phyloP scores from a whole-genome alignment of 2,329 filamentous ascomycete genomes.

The Didymella lethalis region DNA sequence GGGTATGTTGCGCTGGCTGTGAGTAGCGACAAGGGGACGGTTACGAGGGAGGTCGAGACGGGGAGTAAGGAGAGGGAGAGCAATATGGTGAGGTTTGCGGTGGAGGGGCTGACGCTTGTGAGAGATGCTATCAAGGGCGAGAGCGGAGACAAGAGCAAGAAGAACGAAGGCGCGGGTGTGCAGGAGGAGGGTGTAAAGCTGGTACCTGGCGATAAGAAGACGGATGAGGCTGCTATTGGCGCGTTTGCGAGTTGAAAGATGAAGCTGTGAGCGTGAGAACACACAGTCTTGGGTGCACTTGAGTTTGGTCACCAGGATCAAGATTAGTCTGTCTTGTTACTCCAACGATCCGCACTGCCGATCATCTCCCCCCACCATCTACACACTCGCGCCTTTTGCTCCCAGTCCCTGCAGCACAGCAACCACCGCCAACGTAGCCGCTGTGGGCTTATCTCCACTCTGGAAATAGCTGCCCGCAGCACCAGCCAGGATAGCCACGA shows the following conservation, averaged over 20 bases:
- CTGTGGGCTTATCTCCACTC: constrained; percentile 39
- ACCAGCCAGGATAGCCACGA: constrained; percentile 37
- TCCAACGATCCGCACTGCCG: background rate
- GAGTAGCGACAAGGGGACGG: constrained; percentile 59
- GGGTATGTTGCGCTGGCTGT: constrained; percentile 72
- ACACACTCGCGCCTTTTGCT: constrained; percentile 17
- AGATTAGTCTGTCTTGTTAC: background rate
- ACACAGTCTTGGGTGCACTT: background rate
- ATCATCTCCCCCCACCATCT: background rate
- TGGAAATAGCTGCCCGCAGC: constrained; percentile 36
- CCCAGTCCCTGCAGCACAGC: constrained; percentile 40
- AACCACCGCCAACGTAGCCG: constrained; percentile 30
- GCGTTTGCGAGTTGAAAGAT: constrained; percentile 13
- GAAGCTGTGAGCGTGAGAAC: background rate
- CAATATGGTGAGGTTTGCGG: constrained; percentile 71
- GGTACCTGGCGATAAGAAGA: constrained; percentile 11
- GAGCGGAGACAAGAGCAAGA: background rate
- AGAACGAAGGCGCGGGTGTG: background rate
- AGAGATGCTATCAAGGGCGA: constrained; percentile 62
- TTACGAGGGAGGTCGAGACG: constrained; percentile 65
- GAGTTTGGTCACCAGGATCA: background rate
- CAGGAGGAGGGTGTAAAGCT: constrained; percentile 14
- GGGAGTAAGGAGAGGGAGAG: constrained; percentile 62
- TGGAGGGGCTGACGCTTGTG: constrained; percentile 64
- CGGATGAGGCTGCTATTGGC: constrained; percentile 13